Evolutionary conservation across 441 rosid species (phyloP).

Genomic region (Caryocar brasiliense): DNA sequence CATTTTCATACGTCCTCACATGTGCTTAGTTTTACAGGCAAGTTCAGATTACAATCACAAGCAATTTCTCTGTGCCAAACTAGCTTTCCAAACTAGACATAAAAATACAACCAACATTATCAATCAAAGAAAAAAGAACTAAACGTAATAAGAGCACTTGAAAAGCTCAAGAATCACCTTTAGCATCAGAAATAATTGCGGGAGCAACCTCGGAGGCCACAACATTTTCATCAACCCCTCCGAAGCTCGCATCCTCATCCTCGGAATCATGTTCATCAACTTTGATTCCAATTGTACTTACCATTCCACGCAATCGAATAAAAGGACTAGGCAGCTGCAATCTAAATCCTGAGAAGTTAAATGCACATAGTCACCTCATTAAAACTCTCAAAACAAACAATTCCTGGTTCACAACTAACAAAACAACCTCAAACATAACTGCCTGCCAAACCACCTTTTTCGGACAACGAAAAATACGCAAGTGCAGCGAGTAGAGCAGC

Average conservation of each 20-base stretch:
- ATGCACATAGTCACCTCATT: constrained; percentile 5
- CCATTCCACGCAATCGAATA: constrained; percentile 12
- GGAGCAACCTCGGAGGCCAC: constrained; percentile 17
- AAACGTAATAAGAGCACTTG: constrained; percentile 16
- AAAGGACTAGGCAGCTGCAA: constrained; percentile 24
- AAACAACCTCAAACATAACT: background rate
- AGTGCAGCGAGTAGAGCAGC: constrained; percentile 40
- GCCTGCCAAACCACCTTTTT: constrained; percentile 29
- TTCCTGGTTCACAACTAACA: background rate
- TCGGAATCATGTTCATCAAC: constrained; percentile 6
- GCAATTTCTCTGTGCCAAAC: too few relatives aligned
- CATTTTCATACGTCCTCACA: too few relatives aligned
- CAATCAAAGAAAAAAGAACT: background rate
- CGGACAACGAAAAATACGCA: constrained; percentile 47
- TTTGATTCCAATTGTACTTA: constrained; percentile 15
- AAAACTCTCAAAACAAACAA: background rate
- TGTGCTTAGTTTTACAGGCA: too few relatives aligned
- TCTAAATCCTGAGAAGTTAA: constrained; percentile 38
- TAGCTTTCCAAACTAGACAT: too few relatives aligned
- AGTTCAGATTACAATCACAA: too few relatives aligned
- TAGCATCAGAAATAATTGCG: constrained; percentile 15
- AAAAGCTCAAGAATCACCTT: constrained; percentile 15
- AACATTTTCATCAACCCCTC: constrained; percentile 24
- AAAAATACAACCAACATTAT: background rate
- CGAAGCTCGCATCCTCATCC: constrained; percentile 3